Evolutionary conservation across 176 grass and related monocot genomes (phyloP), one percentile per base, ranked within the genome.

Genomic region (Olyra latifolia): DNA sequence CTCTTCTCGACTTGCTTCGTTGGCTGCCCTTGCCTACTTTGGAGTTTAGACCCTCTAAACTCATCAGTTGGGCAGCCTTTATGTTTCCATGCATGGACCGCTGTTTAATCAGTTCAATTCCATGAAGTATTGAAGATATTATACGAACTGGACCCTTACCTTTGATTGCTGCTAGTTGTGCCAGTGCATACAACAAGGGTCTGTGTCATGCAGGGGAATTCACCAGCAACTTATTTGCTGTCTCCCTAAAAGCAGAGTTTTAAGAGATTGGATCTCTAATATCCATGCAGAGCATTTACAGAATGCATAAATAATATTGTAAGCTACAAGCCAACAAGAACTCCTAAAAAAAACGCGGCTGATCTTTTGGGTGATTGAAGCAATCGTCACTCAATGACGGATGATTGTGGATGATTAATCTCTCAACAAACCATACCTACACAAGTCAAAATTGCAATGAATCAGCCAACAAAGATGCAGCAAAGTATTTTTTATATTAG

Each of bases 181-280:
- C 17, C 49, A 47, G 7, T 20, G 61, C 49, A 39, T 47, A 38
- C 49, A 65, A 68, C 70, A 66, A 54, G 23, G 16, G n/a, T n/a
- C n/a, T n/a, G n/a, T n/a, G n/a, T 5, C 71, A 35, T 56, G 61
- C 24, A 45, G 71, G 32, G 54, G 7, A 56, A 55, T n/a, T n/a
- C n/a, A n/a, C 35, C 24, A 30, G 25, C 60, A 76, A 20, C 43
- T 12, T 45, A 30, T 58, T 46, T 67, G 81, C 27, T 69, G 27
- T 67, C 52, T 45, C 52, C 50, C 27, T 77, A n/a, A 70, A 47
- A 84, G n/a, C n/a, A 69, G 27, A 13, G n/a, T 50, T 77, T 29
- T 38, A 46, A 49, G 32, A 77, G 20, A 41, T 9, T 49, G 29
- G n/a, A n/a, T n/a, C n/a, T n/a, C n/a, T n/a, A n/a, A n/a, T n/a